Evolutionary conservation across 2,329 filamentous ascomycete species (phyloP), one percentile per base, ranked within the genome.

Genomic region (Colletotrichum aenigma): DNA sequence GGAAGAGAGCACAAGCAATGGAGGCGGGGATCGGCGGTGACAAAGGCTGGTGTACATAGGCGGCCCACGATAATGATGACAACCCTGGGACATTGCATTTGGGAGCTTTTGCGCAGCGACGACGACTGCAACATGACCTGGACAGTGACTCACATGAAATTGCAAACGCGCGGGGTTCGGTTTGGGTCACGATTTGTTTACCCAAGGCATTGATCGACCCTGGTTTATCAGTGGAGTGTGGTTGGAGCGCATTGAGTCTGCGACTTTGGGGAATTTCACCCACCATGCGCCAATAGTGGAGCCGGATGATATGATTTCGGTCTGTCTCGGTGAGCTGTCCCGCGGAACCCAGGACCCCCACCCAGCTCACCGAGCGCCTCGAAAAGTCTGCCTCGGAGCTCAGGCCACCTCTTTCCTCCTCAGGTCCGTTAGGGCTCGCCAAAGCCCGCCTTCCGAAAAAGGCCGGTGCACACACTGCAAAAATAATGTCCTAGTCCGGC

Each of bases 401-500:
- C 76, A 80, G 73, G 60, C 60, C 73, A 72, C 71, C 75, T 78
- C 64, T 62, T 48, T 28, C 26, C 43, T 21, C 10, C 43, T 52
- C 38, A 48, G 38, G 38, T 48, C 60, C 68, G 78, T 83, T 83
- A 83, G 81, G 81, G 81, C 81, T 83, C 81, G 80, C 77, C 30
- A 52, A 43, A 30, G 43, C 78, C 61, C 34, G 34, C 34, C 34
- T 38, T 38, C 13, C 61, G 8, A 56, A 56, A 58, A 58, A 32
- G 56, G 43, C 78, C 74, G 78, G 75, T 79, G 73, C 80, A 80
- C 80, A 75, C n/a, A 65, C 32, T 24, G 30, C 70, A 78, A 78
- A 80, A 79, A 71, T 69, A 72, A 61, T 61, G 43, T 52, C 43
- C 43, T 52, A 24, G 66, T 65, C 62, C 71, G 66, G 74, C 74